A percentile compares a stretch with the other conserved stretches of the same genome.
Conservation (phyloP, 2,329 filamentous ascomycete species). For the Calonectria pteridis region DNA sequence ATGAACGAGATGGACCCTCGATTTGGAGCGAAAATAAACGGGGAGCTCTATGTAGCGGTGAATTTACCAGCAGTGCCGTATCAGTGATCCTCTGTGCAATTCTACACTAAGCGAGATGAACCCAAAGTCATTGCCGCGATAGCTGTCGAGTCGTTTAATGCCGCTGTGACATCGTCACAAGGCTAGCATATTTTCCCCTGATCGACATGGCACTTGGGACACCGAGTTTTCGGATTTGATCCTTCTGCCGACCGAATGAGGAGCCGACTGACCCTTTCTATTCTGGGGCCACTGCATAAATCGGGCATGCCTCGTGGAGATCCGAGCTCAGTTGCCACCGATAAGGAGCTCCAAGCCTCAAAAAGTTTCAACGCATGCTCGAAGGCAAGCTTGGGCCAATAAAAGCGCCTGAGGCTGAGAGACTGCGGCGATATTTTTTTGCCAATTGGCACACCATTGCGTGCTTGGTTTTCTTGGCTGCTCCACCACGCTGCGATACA, state of each 20-base stretch:
- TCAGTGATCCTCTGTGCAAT: not conserved
- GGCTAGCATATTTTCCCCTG: not conserved
- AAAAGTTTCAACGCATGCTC: not conserved
- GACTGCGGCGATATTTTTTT: not conserved
- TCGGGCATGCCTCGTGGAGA: not conserved
- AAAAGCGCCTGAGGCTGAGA: not conserved
- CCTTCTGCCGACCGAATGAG: not conserved
- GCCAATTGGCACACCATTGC: not conserved
- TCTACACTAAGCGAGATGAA: not conserved
- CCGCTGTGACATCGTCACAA: not conserved
- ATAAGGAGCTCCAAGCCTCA: not conserved
- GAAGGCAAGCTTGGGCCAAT: not conserved
- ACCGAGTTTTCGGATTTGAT: not conserved
- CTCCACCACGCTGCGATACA: not conserved
- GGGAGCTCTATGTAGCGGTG: not conserved
- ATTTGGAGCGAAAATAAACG: not conserved
- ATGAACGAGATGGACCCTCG: not conserved
- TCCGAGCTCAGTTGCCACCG: not conserved
- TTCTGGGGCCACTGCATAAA: not conserved
- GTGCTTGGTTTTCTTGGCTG: not conserved
- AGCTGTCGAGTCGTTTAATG: not conserved
- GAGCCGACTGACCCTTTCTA: not conserved
- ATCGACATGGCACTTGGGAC: not conserved
- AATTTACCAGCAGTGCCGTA: not conserved
- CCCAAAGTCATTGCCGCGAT: not conserved